phyloP scores from a whole-genome alignment of 2,329 filamentous ascomycete genomes.

The Colletotrichum abscissum region DNA sequence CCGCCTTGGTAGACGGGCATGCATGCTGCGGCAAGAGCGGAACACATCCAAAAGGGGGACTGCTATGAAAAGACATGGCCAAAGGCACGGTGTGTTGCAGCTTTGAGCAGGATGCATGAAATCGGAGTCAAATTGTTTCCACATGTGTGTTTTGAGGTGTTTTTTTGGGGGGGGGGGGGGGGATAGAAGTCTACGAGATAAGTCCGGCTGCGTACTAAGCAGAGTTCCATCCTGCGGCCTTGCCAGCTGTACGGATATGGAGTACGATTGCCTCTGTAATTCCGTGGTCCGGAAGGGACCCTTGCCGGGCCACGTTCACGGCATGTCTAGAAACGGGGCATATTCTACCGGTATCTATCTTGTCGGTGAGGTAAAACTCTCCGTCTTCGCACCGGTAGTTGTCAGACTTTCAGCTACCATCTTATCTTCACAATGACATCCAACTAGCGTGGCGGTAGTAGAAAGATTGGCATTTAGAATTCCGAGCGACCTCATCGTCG shows the following conservation, averaged over 20 bases:
- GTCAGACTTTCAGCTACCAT: not conserved
- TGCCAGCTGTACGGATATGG: not conserved
- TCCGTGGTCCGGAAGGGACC: not conserved
- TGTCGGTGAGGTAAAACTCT: not conserved
- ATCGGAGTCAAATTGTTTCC: not conserved
- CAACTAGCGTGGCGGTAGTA: not conserved
- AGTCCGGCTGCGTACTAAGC: slow-evolving; percentile 7
- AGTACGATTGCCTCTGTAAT: not conserved
- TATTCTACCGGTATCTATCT: not conserved
- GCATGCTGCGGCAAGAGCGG: slow-evolving; percentile 3
- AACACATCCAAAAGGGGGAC: not conserved
- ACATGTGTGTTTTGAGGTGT: not conserved
- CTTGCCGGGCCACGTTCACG: not conserved
- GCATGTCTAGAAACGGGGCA: not conserved
- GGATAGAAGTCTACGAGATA: slow-evolving; percentile 2
- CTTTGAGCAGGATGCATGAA: not conserved
- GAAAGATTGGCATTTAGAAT: not conserved
- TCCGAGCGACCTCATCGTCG: not conserved
- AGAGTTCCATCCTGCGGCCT: not conserved
- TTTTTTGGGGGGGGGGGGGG: not conserved
- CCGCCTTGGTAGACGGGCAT: not conserved
- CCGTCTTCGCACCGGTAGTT: not conserved
- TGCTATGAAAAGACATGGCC: not conserved
- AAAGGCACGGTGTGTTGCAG: not conserved
- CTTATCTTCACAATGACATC: not conserved